Conservation (phyloP, 495 filamentous ascomycete species). For the Beverwykella pulmonaria region DNA sequence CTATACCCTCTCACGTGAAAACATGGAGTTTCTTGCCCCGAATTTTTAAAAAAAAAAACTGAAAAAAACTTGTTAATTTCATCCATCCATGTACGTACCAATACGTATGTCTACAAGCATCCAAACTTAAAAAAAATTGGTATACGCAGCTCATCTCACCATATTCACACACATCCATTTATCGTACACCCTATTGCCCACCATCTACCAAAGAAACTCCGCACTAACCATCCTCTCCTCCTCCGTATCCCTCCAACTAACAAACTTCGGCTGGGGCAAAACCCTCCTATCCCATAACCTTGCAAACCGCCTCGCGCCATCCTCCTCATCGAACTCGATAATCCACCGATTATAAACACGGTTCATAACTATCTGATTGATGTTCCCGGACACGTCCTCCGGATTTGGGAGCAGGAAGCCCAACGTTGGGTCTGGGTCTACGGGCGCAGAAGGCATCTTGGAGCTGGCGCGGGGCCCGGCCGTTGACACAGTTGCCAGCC, state of each 20-base stretch:
- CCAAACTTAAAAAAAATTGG: too few species aligned
- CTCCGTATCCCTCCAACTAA: conserved; percentile 29
- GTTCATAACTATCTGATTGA: conserved; percentile 28
- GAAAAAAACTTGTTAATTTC: too few species aligned
- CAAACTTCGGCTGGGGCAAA: conserved; percentile 12
- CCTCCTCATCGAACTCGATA: conserved; percentile 40
- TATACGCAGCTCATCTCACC: too few species aligned
- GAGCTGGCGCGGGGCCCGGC: not conserved
- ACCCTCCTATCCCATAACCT: conserved; percentile 40
- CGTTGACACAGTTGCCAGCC: not conserved
- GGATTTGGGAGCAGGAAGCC: not conserved
- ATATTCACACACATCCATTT: not conserved
- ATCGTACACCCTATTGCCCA: not conserved
- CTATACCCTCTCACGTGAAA: not conserved
- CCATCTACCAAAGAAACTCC: conserved; percentile 33
- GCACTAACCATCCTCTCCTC: conserved; percentile 26
- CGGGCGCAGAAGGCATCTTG: not conserved
- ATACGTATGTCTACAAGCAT: too few species aligned
- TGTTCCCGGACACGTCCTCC: not conserved
- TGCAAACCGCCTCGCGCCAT: conserved; percentile 42
- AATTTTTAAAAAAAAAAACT: too few species aligned
- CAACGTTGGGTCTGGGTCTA: not conserved
- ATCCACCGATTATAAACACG: conserved; percentile 38
- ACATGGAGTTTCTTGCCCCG: too few species aligned
- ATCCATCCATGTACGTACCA: too few species aligned